Evolutionary conservation across 2,329 filamentous ascomycete genomes (phyloP), one percentile per base, ranked within the genome.

Genomic region (Fusarium floridanum): DNA sequence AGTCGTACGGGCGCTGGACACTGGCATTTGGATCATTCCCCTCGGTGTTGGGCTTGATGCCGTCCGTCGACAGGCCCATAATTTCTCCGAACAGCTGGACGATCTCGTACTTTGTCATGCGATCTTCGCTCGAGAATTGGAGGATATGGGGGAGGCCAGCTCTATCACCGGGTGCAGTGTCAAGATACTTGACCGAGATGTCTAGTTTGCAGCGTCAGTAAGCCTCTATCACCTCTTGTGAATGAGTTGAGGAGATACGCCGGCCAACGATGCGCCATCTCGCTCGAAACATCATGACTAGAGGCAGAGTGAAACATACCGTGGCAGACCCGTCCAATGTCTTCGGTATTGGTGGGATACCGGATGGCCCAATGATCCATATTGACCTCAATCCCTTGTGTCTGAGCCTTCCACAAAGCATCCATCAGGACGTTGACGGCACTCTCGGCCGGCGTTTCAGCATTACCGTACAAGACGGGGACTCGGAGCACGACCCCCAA

Each of bases 101-200:
- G 66, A 98, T 97, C 82, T 96, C 91, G 82, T 95, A 97, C 85
- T 98, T 98, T 56, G 95, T 98, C 86, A 92, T 93, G 74, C 88
- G 90, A 76, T 97, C 94, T 83, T 98, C 94, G 55, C 94, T 95
- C 4, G 93, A 94, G 84, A 97, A 97, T 64, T 98, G 95, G 20
- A 98, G 86, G 50, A 95, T 89, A 32, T 80, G 85, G 0, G 95
- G 95, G 43, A 97, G 84, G 17, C 85, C 80, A 12, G 85, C 81
- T 61, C 86, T 84, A 41, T 88, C 29, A 10, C 57, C 85, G 55
- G 85, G 83, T 53, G 88, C 84, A 43, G 75, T 64, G 81, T 81
- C 82, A 64, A 93, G 85, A 78, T 95, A 97, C 78, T 93, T 91
- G 71, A 86, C 87, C 2, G 93, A 90, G 57, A 97, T 85, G 76